Evolutionary conservation across 225 moss, liverwort and hornwort species (phyloP).

Genomic region (Pseudisothecium myosuroides): DNA sequence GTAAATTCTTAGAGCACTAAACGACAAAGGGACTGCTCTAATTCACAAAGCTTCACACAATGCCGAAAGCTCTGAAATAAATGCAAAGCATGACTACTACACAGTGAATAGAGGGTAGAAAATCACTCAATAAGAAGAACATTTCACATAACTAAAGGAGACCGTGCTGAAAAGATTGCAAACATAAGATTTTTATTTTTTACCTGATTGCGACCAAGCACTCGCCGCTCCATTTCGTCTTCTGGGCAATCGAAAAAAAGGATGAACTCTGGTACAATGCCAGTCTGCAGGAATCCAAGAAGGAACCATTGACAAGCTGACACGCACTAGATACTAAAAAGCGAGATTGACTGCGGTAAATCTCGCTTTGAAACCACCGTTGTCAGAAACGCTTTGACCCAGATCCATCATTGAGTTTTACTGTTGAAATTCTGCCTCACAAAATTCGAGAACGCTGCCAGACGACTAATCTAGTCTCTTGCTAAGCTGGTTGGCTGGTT

Average conservation of each 20-base stretch:
- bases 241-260: slow-evolving; percentile 95
- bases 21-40: neutral
- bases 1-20: neutral
- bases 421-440: neutral
- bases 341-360: neutral
- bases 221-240: slow-evolving; percentile 75
- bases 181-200: neutral
- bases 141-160: neutral
- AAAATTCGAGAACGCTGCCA: neutral
- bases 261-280: slow-evolving; percentile 82
- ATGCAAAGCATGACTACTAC: neutral
- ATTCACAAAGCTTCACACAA: neutral
- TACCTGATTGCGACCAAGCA: slow-evolving; percentile 93
- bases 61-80: neutral
- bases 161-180: neutral
- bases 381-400: neutral
- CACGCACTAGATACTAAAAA: neutral
- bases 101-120: neutral
- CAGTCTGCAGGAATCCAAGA: slow-evolving; percentile 52
- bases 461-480: neutral
- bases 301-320: slow-evolving; percentile 3
- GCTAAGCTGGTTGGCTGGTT: neutral
- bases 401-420: neutral
- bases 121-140: neutral
- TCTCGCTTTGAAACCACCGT: neutral